Evolutionary conservation across 805 yeast species (phyloP), one percentile per base, ranked within the genome.

Genomic region (Candida ponderosae): DNA sequence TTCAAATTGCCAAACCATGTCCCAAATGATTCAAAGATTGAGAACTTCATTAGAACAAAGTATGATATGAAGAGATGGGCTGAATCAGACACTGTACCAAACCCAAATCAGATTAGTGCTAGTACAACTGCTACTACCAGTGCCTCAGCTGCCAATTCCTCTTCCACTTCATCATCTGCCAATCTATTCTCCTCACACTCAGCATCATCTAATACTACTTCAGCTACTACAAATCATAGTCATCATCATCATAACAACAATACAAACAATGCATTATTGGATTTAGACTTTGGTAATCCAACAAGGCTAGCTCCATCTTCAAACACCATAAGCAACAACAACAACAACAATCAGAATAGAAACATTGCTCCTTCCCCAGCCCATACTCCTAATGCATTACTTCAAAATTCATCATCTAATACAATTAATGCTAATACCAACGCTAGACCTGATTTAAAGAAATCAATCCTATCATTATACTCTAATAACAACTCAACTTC

Each of bases 1-100:
- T 72, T 77, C 29, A 76, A 75, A 49, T 67, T 89, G 42, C 88
- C 94, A 3, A 62, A 65, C 29, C 81, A 89, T 56, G 67, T 76
- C 18, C 96, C 96, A 9, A 88, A 88, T 56, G 86, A 80, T 18
- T 65, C 81, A 50, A 87, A 88, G 60, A 76, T 93, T 50, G 94
- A 82, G 46, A 87, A 82, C 57, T 93, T 88, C 59, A 88, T 93
- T 39, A 72, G 93, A 50, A 88, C 95, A 10, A 93, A 93, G 59
- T 93, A 93, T 57, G 97, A 88, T 47, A 56, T 81, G 63, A 86
- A 81, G 60, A 83, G 89, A 53, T 93, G 98, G 98, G 78, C 72
- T 2, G 61, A 68, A 9, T 65, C 78, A n/a, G 21, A 64, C 5
- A 54, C 56, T 10, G 56, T 79, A 15, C 87, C 89, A 2, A 79